phyloP scores from a whole-genome alignment of 176 grass and related monocot species.

The Tuctoria greenei region DNA sequence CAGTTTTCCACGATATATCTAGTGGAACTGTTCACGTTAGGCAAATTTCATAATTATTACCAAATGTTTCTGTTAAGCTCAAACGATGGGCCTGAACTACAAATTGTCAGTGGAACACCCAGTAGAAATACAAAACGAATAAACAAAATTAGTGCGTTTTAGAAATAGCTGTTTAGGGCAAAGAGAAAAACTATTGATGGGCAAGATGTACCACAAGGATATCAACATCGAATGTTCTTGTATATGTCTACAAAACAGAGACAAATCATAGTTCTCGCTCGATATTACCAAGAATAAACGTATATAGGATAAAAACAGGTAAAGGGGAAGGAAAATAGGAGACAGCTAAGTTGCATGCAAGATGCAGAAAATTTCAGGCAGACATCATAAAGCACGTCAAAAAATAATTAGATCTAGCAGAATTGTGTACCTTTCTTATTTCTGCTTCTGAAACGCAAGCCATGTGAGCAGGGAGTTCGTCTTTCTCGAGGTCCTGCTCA shows the following conservation, averaged over 20 bases:
- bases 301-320: neutral
- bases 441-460: constrained; percentile 75
- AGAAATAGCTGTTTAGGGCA: neutral
- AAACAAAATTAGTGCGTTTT: neutral
- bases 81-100: neutral
- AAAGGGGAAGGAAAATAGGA: neutral
- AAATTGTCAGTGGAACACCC: neutral
- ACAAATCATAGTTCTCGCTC: neutral
- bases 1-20: neutral
- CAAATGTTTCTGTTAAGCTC: neutral
- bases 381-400: neutral
- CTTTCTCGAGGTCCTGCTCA: constrained; percentile 80
- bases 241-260: neutral
- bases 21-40: neutral
- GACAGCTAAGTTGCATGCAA: neutral
- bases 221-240: neutral
- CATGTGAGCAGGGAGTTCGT: constrained; percentile 92
- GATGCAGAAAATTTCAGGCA: neutral
- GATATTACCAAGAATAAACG: neutral
- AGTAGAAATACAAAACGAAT: neutral
- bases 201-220: neutral
- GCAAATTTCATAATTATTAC: neutral
- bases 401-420: neutral
- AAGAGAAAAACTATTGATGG: neutral
- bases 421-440: constrained; percentile 75